A percentile compares a stretch with the other conserved stretches of the same genome.
Conservation (phyloP, 2,329 filamentous ascomycete species). For the Zalaria sp. region DNA sequence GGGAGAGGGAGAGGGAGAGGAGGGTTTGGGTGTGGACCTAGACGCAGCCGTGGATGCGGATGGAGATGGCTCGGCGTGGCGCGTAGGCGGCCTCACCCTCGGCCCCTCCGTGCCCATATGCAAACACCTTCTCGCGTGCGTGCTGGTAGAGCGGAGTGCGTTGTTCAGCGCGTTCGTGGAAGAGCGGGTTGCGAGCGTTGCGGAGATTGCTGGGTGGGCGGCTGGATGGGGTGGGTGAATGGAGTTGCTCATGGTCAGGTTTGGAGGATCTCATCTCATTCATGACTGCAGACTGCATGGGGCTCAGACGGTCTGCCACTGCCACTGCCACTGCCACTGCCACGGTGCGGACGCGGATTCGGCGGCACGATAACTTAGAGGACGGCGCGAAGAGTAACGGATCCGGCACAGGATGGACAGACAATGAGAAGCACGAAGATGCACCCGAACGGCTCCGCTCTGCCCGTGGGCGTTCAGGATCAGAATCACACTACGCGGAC, state of each 20-base stretch:
- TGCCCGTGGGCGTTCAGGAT: too few relatives aligned
- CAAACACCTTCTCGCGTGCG: conserved; percentile 79
- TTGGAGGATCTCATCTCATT: too few relatives aligned
- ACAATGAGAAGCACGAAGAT: too few relatives aligned
- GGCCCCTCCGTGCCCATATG: conserved; percentile 44
- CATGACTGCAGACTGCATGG: too few relatives aligned
- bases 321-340: too few relatives aligned
- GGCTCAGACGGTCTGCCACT: too few relatives aligned
- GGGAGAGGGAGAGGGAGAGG: conserved; percentile 4
- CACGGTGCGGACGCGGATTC: too few relatives aligned
- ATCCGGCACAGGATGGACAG: too few relatives aligned
- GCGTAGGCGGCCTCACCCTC: conserved; percentile 38
- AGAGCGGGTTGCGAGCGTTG: conserved; percentile 39
- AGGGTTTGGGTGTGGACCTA: background rate
- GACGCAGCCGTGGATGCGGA: background rate
- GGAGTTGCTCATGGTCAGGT: background rate
- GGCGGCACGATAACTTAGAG: too few relatives aligned
- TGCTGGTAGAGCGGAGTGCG: conserved; percentile 55
- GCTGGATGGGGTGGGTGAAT: conserved; percentile 27
- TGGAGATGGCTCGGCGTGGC: conserved; percentile 12
- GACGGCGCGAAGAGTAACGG: too few relatives aligned
- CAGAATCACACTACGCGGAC: too few relatives aligned
- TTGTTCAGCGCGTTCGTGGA: conserved; percentile 45
- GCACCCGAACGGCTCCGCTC: too few relatives aligned
- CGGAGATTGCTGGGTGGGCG: conserved; percentile 61